Evolutionary conservation across 805 yeast species (phyloP).

Genomic region (Isabelozyma heimii): DNA sequence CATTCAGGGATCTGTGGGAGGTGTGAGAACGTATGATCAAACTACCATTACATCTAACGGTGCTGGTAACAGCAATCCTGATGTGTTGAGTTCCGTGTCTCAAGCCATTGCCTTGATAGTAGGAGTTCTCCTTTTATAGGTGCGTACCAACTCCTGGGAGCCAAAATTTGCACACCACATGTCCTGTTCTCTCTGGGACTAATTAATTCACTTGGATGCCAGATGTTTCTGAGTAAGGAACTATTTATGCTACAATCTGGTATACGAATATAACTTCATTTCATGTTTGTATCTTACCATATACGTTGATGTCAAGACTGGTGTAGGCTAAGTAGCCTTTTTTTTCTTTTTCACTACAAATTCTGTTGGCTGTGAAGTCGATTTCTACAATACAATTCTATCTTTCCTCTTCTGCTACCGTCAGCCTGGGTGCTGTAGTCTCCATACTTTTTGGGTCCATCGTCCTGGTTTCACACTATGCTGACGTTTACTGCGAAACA

Average conservation of each 20-base stretch:
- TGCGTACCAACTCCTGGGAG: no score
- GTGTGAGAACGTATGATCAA: conserved; percentile 24
- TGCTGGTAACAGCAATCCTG: conserved; percentile 3
- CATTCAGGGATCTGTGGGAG: conserved; percentile 25
- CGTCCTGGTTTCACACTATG: neutral
- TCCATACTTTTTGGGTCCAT: no score
- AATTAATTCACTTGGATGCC: no score
- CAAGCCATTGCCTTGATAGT: conserved; percentile 9
- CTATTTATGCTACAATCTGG: no score
- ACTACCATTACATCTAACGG: conserved; percentile 20
- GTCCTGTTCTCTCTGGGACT: neutral
- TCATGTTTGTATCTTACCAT: neutral
- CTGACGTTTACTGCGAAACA: neutral
- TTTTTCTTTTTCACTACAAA: no score
- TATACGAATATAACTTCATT: neutral
- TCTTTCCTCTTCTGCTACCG: no score
- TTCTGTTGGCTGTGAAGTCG: no score
- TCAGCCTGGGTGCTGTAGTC: no score
- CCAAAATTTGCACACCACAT: neutral
- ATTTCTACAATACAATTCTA: no score
- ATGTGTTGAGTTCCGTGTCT: neutral
- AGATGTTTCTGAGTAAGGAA: no score
- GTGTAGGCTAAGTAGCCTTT: no score
- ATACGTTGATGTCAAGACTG: neutral
- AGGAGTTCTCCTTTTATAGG: conserved; percentile 10